Evolutionary conservation across 345 rosid species (phyloP), one percentile per base, ranked within the genome.

Genomic region (Boechera divaricarpa): DNA sequence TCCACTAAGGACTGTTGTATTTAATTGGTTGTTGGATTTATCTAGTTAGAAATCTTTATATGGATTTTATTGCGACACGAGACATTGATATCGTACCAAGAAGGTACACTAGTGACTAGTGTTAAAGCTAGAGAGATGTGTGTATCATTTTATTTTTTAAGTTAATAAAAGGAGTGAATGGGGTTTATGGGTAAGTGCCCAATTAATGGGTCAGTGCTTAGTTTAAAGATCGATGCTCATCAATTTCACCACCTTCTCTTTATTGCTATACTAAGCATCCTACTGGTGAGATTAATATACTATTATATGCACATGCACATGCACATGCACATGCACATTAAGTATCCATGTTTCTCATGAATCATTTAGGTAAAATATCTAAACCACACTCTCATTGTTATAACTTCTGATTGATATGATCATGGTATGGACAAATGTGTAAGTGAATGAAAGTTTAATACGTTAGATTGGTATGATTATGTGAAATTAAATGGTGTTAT

Each of bases 141-240:
- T 24, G 18, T 32, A 58, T 35, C 2, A 24, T 12, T 45, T 55
- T 56, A 55, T 16, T 13, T 38, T 2, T 36, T 2, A 61, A 28
- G 38, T 76, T 41, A 51, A 53, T 32, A 52, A 61, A 68, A 62
- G 41, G 42, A 35, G 58, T 53, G 75, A 32, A 64, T 63, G 45
- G 53, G 41, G 77, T 71, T 77, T 77, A 77, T 77, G 73, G 81
- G 77, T 71, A 77, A 77, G 77, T 39, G 77, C 63, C 55, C 73
- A 77, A 65, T 72, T 77, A 77, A 72, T 77, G 77, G 77, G 67
- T 65, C 81, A 77, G 62, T 72, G 81, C 77, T 77, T 77, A 58
- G 49, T 77, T 77, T 77, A 72, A 72, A 65, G 81, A 71, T 49
- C 77, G 62, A 77, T 72, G 68, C 73, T 71, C 81, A 77, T 77